Evolutionary conservation across 2,329 filamentous ascomycete genomes (phyloP).

Genomic region (Westerdykella ornata): DNA sequence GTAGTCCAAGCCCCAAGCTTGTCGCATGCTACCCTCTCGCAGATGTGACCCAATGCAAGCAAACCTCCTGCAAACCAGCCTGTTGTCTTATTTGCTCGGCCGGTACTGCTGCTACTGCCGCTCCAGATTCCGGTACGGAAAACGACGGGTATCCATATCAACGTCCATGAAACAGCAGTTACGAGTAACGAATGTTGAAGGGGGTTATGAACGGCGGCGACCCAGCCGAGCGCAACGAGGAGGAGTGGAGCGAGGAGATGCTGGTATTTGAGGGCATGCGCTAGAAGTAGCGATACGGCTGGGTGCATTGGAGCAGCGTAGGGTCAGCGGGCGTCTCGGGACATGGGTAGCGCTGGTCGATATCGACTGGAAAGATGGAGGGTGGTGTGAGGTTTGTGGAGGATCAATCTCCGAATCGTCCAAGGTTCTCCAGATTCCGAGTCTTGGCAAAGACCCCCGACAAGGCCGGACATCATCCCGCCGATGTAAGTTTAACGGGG

Average conservation of each 20-base stretch:
- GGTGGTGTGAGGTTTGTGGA: neutral
- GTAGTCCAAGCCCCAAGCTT: slow-evolving; percentile 41
- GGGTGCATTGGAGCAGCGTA: slow-evolving; percentile 34
- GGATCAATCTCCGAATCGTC: too few species aligned
- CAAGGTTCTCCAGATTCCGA: too few species aligned
- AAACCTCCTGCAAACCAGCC: slow-evolving; percentile 40
- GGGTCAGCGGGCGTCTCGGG: slow-evolving; percentile 28
- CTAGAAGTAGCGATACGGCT: slow-evolving; percentile 23
- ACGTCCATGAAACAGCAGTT: slow-evolving; percentile 39
- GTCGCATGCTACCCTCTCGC: slow-evolving; percentile 41
- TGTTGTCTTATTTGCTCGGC: slow-evolving; percentile 17
- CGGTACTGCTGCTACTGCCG: slow-evolving; percentile 15
- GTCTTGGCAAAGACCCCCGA: too few species aligned
- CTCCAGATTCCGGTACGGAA: slow-evolving; percentile 28
- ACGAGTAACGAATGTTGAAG: slow-evolving; percentile 40
- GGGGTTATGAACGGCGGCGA: slow-evolving; percentile 32
- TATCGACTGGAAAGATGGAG: neutral
- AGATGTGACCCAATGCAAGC: slow-evolving; percentile 39
- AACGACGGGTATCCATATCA: slow-evolving; percentile 34
- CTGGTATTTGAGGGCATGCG: slow-evolving; percentile 29
- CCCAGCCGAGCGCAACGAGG: slow-evolving; percentile 31
- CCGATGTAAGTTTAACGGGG: too few species aligned
- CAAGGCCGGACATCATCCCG: too few species aligned
- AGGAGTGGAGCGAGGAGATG: slow-evolving; percentile 29
- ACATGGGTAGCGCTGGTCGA: slow-evolving; percentile 14